Evolutionary conservation across 139 green algal genomes (phyloP), one percentile per base, ranked within the genome.

Genomic region (Haematococcus sp.): DNA sequence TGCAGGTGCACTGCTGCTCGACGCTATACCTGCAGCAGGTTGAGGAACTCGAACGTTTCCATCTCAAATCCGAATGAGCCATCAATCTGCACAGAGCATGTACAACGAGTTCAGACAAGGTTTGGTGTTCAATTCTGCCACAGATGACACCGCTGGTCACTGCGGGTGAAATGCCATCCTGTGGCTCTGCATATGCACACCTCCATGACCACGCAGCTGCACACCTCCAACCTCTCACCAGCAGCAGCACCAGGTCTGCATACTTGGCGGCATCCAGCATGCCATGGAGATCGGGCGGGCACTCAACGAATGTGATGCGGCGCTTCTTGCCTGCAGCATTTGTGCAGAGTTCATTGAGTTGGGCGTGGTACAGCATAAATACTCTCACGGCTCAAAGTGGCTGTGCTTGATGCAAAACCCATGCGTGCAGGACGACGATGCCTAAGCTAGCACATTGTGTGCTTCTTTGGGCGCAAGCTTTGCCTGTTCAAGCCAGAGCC

Each of bases 41-140:
- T 99, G 54, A 98, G 85, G 81, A 98, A 98, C 88, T 99, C 96
- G 77, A 99, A 98, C 2, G 96, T 99, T 78, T 98, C 96, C 96
- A 99, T 99, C 83, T 99, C 96, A 77, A 99, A 98, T 2, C 96
- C 96, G 78, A 98, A 99, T 35, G 73, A 83, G 31, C 89, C 96
- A 69, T 99, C 96, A 16, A 86, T 66, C 61, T 68, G 61, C 16
- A 15, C 16, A 15, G 5, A 61, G 44, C 11, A n/a, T 11, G 40
- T 11, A 49, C 40, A 49, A 7, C 7, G 40, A 11, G 40, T 49
- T 7, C 7, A 11, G 40, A 11, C 52, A 60, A 15, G 11, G 7
- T 60, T 3, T 60, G 52, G 52, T 60, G 52, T 49, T 11, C 7
- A 49, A 49, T 7, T 11, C 40, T 19, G 40, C 40, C 40, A 49